These are phyloP conservation scores for Fusarium sarcochroum DNA, from an alignment of 2,329 filamentous ascomycete species.

Conservation along the genomic window DNA sequence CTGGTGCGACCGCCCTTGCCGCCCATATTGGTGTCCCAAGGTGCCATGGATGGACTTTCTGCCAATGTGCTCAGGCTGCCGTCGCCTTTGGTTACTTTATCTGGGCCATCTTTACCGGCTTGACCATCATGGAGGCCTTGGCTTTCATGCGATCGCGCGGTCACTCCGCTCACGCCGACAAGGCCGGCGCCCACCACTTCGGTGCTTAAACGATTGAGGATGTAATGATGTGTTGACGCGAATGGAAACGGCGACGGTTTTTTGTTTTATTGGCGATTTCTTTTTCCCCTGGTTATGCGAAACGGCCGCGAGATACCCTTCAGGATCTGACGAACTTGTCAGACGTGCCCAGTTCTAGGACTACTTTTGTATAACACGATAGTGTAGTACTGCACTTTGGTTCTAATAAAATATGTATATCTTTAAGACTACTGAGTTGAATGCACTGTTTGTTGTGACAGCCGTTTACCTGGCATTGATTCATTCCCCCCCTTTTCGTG, in stretches of 20 bases:
- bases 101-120: slow-evolving; percentile 66
- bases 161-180: slow-evolving; percentile 51
- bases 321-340: slow-evolving; percentile 26
- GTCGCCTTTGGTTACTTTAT: slow-evolving; percentile 77
- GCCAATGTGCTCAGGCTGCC: slow-evolving; percentile 73
- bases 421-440: too few relatives aligned
- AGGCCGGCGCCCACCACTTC: slow-evolving; percentile 37
- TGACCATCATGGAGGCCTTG: slow-evolving; percentile 63
- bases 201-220: slow-evolving; percentile 24
- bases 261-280: background rate
- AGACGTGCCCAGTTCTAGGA: slow-evolving; percentile 23
- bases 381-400: slow-evolving; percentile 1
- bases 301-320: slow-evolving; percentile 46
- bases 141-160: slow-evolving; percentile 60
- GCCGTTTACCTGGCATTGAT: too few relatives aligned
- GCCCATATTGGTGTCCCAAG: slow-evolving; percentile 70
- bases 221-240: slow-evolving; percentile 1
- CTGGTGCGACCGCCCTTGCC: slow-evolving; percentile 83
- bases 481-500: too few relatives aligned
- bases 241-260: slow-evolving; percentile 2
- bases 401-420: slow-evolving; percentile 8
- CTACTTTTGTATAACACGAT: slow-evolving; percentile 16
- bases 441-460: too few relatives aligned
- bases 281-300: slow-evolving; percentile 30
- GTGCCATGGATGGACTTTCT: slow-evolving; percentile 68